These are phyloP conservation scores for Aschersonia sp. DNA, from an alignment of 2,329 filamentous ascomycete species.

Conservation along the genomic window DNA sequence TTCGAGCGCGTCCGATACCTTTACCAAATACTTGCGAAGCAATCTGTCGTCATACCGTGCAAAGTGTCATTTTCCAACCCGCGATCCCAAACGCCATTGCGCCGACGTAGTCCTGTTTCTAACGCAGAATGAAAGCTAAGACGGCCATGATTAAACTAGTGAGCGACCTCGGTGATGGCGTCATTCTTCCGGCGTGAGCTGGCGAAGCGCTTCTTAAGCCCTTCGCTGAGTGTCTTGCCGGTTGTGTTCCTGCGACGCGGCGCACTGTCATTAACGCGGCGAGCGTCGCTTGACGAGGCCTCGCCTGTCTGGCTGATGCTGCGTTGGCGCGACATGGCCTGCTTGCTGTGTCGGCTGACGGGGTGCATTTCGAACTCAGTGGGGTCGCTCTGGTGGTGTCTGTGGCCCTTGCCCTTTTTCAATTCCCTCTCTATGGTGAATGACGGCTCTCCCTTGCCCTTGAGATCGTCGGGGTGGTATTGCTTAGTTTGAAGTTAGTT, in stretches of 20 bases:
- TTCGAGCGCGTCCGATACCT: no score
- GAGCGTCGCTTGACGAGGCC: conserved; percentile 9
- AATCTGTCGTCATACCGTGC: no score
- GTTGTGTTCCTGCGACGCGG: conserved; percentile 25
- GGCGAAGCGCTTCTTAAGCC: conserved; percentile 38
- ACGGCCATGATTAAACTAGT: background rate
- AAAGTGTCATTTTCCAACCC: no score
- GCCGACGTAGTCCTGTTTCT: background rate
- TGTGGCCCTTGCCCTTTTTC: conserved; percentile 37
- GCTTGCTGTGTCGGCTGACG: conserved; percentile 7
- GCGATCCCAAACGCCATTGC: background rate
- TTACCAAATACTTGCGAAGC: no score
- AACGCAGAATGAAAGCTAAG: background rate
- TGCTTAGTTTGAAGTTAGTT: conserved; percentile 20
- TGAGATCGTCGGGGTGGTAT: conserved; percentile 64
- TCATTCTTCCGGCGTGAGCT: conserved; percentile 32
- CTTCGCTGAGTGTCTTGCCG: conserved; percentile 30
- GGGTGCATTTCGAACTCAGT: conserved; percentile 36
- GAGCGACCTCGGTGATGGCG: conserved; percentile 5
- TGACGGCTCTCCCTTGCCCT: conserved; percentile 68
- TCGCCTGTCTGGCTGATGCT: conserved; percentile 26
- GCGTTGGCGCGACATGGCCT: conserved; percentile 20
- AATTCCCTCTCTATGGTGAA: conserved; percentile 55
- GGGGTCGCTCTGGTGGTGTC: conserved; percentile 14
- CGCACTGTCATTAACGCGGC: conserved; percentile 9